Conservation (phyloP, 2,329 filamentous ascomycete species). For the Alternaria metachromatica region DNA sequence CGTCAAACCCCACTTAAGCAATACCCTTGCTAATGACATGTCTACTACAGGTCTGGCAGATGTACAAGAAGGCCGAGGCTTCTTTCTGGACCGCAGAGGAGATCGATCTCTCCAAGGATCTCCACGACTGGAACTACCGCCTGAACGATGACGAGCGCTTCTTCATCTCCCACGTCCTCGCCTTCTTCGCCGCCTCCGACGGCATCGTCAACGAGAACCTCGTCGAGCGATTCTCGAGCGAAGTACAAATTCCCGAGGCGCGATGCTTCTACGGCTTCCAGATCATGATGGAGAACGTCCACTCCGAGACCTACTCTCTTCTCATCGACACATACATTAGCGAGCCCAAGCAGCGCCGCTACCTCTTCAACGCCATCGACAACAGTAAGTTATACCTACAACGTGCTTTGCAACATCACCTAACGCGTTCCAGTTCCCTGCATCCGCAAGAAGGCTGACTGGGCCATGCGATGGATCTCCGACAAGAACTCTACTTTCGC, state of each 20-base stretch:
- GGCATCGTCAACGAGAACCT: conserved; percentile 99
- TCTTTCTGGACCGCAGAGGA: conserved; percentile 99
- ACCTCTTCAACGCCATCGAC: conserved; percentile 98
- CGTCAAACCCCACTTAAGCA: conserved; percentile 57
- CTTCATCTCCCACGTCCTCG: conserved; percentile 98
- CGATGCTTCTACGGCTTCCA: conserved; percentile 99
- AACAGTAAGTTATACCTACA: conserved; percentile 70
- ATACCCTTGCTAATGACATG: conserved; percentile 37
- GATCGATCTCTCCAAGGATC: conserved; percentile 98
- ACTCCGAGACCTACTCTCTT: conserved; percentile 98
- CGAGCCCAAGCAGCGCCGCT: conserved; percentile 89
- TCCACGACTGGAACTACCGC: conserved; percentile 99
- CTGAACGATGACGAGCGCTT: conserved; percentile 96
- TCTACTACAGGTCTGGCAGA: conserved; percentile 87
- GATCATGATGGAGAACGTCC: conserved; percentile 99
- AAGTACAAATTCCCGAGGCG: conserved; percentile 96
- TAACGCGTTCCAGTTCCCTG: conserved; percentile 72
- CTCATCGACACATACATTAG: conserved; percentile 99
- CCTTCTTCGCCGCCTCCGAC: conserved; percentile 98
- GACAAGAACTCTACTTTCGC: conserved; percentile 95
- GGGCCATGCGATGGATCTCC: conserved; percentile 93
- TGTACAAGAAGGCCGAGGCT: conserved; percentile 99
- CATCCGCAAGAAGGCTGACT: conserved; percentile 98
- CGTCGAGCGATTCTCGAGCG: conserved; percentile 93
- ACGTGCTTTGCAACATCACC: conserved; percentile 16